These are phyloP conservation scores for Cryphonectria parasitica DNA, from an alignment of 2,329 filamentous ascomycete genomes.

Conservation along the genomic window DNA sequence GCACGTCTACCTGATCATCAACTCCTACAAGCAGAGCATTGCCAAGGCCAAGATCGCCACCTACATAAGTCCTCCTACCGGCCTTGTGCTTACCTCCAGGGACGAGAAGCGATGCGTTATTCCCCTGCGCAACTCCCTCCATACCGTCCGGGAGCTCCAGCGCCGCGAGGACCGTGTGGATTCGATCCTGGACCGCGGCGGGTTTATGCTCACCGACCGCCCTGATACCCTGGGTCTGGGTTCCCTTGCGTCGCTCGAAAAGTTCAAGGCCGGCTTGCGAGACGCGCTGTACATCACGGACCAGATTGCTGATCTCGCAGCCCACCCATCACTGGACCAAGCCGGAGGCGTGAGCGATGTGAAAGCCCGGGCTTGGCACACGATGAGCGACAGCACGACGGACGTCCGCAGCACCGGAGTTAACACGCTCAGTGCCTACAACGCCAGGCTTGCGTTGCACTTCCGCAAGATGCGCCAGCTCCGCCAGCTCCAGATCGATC, in stretches of 20 bases:
- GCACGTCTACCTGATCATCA: constrained; percentile 13
- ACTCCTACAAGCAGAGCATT: constrained; percentile 18
- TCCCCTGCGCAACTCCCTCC: constrained; percentile 16
- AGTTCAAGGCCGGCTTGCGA: constrained; percentile 24
- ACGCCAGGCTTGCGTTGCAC: not conserved
- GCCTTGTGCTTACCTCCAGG: constrained; percentile 20
- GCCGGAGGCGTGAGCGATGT: not conserved
- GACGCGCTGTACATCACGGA: constrained; percentile 20
- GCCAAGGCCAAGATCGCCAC: constrained; percentile 17
- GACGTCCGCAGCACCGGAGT: not conserved
- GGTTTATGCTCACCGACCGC: constrained; percentile 22
- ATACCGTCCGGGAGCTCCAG: constrained; percentile 22
- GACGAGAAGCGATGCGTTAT: constrained; percentile 17
- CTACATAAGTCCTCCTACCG: constrained; percentile 8
- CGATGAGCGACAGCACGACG: not conserved
- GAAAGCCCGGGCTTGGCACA: not conserved
- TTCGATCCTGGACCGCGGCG: constrained; percentile 23
- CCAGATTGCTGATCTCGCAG: constrained; percentile 18
- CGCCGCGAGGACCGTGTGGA: constrained; percentile 21
- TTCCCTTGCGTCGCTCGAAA: constrained; percentile 1
- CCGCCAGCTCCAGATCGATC: not conserved
- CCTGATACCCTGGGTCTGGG: constrained; percentile 14
- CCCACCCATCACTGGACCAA: not conserved
- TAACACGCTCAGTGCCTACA: not conserved
- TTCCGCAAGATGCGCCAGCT: not conserved